Evolutionary conservation across 139 green algal genomes (phyloP).

Genomic region (Ettlia oleoabundans): DNA sequence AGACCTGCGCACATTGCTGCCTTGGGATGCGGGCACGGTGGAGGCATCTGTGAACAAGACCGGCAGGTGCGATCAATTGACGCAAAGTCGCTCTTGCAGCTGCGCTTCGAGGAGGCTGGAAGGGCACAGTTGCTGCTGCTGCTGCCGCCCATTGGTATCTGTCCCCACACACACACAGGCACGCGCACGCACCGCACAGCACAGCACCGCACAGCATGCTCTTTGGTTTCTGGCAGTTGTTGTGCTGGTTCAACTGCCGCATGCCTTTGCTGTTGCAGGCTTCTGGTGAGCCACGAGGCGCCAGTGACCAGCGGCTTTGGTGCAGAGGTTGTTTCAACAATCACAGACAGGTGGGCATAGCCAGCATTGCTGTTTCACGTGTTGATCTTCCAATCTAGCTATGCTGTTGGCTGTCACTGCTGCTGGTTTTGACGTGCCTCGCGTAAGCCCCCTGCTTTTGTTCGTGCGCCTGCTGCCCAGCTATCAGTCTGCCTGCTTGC

Average conservation of each 20-base stretch:
- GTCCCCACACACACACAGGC: no score
- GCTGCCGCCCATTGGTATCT: no score
- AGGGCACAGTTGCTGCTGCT: no score
- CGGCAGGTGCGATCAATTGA: conserved; percentile 44
- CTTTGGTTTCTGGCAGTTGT: no score
- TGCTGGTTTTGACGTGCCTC: no score
- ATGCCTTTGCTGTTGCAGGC: conserved; percentile 21
- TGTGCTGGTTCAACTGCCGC: no score
- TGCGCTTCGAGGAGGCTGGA: neutral
- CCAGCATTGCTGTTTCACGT: neutral
- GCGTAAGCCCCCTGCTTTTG: no score
- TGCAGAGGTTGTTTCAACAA: conserved; percentile 80
- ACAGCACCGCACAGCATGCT: no score
- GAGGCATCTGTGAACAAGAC: conserved; percentile 69
- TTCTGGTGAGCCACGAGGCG: conserved; percentile 93
- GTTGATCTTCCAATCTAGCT: neutral
- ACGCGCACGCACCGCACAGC: no score
- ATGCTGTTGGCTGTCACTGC: no score
- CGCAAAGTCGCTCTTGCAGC: neutral
- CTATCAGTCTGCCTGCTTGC: no score
- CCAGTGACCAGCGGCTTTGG: conserved; percentile 88
- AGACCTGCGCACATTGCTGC: conserved; percentile 88
- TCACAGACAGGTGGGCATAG: conserved; percentile 51
- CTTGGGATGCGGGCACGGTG: conserved; percentile 73
- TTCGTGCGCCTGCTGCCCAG: no score